Evolutionary conservation across 495 filamentous ascomycete genomes (phyloP).

Genomic region (Aspergillus ellipticus): DNA sequence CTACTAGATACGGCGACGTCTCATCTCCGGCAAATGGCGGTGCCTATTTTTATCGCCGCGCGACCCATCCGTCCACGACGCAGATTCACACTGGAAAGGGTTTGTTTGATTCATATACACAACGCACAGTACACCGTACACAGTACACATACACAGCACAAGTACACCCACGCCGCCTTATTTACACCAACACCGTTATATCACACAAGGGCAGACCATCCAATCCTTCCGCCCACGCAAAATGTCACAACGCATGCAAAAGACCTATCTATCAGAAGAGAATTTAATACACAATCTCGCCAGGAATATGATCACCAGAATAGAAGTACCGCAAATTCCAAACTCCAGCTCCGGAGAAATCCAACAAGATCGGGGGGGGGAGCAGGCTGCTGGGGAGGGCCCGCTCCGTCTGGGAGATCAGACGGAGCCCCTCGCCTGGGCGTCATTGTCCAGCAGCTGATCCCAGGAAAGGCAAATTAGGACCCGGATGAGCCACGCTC

Average conservation of each 20-base stretch:
- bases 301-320: constrained; percentile 12
- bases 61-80: neutral
- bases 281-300: constrained; percentile 13
- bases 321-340: constrained; percentile 1
- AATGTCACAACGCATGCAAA: too few species aligned
- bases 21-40: neutral
- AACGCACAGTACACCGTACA: too few species aligned
- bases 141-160: too few species aligned
- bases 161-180: neutral
- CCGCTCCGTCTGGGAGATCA: too few species aligned
- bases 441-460: constrained; percentile 12
- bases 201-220: neutral
- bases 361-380: neutral
- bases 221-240: neutral
- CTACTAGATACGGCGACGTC: neutral
- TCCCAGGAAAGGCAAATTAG: constrained; percentile 3
- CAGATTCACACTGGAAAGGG: too few species aligned
- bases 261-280: constrained; percentile 5
- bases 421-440: neutral
- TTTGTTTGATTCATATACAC: neutral
- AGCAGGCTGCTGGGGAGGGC: neutral
- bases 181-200: neutral
- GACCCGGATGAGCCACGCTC: neutral
- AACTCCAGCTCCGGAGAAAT: constrained; percentile 11
- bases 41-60: neutral